Conservation (phyloP, 2,329 filamentous ascomycete genomes). For the Onygenales sp. region DNA sequence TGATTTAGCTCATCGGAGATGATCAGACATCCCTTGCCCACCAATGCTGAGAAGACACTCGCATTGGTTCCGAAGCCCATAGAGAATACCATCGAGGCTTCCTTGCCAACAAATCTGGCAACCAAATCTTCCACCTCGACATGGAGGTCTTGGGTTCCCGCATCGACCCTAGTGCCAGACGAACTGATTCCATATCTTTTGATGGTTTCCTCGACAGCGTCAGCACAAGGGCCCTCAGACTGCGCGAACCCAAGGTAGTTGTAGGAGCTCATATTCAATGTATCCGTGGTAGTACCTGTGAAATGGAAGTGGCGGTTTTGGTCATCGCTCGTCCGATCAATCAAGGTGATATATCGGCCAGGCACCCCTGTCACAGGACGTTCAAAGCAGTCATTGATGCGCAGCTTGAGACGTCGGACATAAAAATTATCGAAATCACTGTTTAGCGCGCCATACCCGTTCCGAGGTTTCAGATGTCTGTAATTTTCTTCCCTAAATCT, state of each 20-base stretch:
- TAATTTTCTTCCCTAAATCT: slow-evolving; percentile 83
- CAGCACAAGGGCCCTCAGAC: slow-evolving; percentile 91
- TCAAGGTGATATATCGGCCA: slow-evolving; percentile 82
- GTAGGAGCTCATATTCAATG: slow-evolving; percentile 97
- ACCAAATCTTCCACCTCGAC: slow-evolving; percentile 83
- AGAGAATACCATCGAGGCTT: slow-evolving; percentile 90
- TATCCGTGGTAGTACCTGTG: slow-evolving; percentile 85
- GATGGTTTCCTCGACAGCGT: slow-evolving; percentile 77
- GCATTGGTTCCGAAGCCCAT: slow-evolving; percentile 99
- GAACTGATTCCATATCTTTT: slow-evolving; percentile 77
- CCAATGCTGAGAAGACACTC: slow-evolving; percentile 80
- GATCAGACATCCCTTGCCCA: slow-evolving; percentile 85
- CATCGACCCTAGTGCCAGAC: slow-evolving; percentile 71
- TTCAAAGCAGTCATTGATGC: slow-evolving; percentile 95
- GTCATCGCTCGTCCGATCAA: slow-evolving; percentile 84
- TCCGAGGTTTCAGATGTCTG: slow-evolving; percentile 66
- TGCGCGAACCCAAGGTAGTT: slow-evolving; percentile 98
- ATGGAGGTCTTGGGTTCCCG: slow-evolving; percentile 78
- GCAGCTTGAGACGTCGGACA: slow-evolving; percentile 79
- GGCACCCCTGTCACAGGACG: slow-evolving; percentile 88
- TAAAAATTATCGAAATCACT: slow-evolving; percentile 99
- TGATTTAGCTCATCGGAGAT: slow-evolving; percentile 98
- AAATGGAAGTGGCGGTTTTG: slow-evolving; percentile 85
- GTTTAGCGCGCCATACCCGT: slow-evolving; percentile 91
- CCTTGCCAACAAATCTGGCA: slow-evolving; percentile 87